Conservation (phyloP, 129 eudicot species). For the Scalesia atractyloides region DNA sequence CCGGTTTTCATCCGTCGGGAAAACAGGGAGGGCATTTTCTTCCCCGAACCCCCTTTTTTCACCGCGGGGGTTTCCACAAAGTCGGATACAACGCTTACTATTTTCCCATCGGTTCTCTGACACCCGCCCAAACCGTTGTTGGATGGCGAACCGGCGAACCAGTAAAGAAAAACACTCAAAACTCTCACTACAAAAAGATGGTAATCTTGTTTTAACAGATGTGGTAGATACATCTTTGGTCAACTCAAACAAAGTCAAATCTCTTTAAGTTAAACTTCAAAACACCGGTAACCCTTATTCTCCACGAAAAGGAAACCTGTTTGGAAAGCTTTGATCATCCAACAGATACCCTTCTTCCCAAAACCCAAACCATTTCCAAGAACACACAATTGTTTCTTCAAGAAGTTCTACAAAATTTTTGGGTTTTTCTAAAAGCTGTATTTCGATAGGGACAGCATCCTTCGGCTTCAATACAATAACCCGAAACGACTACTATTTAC, state of each 20-base stretch:
- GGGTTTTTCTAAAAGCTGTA: slow-evolving; percentile 44
- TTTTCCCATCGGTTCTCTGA: slow-evolving; percentile 51
- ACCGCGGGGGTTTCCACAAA: neutral
- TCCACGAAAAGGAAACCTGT: slow-evolving; percentile 11
- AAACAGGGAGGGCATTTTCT: too few species aligned
- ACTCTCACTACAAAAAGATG: slow-evolving; percentile 27
- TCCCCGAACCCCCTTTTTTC: too few species aligned
- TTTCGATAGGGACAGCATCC: slow-evolving; percentile 49
- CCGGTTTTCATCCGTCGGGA: too few species aligned
- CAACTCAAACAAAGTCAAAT: slow-evolving; percentile 30
- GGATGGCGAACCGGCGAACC: slow-evolving; percentile 49
- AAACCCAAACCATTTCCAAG: too few species aligned
- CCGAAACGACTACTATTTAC: slow-evolving; percentile 11
- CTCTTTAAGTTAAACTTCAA: slow-evolving; percentile 31
- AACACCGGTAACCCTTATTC: slow-evolving; percentile 60
- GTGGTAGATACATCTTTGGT: slow-evolving; percentile 39
- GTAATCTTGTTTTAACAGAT: slow-evolving; percentile 47
- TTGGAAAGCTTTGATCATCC: slow-evolving; percentile 59
- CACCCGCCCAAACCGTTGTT: slow-evolving; percentile 38
- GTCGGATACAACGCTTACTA: slow-evolving; percentile 47
- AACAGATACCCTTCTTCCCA: too few species aligned
- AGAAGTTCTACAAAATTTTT: slow-evolving; percentile 38
- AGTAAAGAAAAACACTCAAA: too few species aligned
- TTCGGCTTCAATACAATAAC: slow-evolving; percentile 41
- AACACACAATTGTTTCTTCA: too few species aligned